A percentile compares a stretch with the other conserved stretches of the same genome.
These are phyloP conservation scores for Termitomyces sp. DNA, from an alignment of 768 basidiomycete genomes.

Conservation along the genomic window DNA sequence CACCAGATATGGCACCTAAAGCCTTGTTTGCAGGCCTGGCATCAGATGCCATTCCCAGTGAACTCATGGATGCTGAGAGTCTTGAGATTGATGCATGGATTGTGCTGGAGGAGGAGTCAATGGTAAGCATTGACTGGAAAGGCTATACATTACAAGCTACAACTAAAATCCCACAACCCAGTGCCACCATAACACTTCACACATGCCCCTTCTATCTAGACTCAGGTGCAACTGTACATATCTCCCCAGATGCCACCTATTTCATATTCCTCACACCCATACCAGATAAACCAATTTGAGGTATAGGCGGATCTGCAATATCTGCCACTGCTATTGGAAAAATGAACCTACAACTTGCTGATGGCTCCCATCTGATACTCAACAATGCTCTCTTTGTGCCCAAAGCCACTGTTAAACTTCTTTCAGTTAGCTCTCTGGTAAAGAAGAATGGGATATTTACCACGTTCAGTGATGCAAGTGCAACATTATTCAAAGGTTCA, in stretches of 20 bases:
- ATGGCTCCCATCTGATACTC: no score
- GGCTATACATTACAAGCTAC: no score
- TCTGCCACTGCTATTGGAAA: no score
- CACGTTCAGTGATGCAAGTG: no score
- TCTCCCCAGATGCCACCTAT: not conserved
- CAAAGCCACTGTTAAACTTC: no score
- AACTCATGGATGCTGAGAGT: not conserved
- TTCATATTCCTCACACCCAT: not conserved
- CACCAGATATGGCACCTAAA: not conserved
- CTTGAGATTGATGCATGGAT: not conserved
- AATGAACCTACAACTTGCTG: no score
- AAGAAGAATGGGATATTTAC: no score
- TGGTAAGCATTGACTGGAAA: not conserved
- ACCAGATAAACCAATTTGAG: not conserved
- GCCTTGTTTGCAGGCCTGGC: not conserved
- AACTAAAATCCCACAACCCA: not conserved
- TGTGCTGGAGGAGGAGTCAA: not conserved
- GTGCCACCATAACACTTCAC: not conserved
- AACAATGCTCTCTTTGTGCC: no score
- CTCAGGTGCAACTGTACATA: not conserved
- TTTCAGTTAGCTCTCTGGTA: no score
- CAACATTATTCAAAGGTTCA: no score
- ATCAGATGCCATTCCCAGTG: no score
- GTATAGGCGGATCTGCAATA: not conserved
- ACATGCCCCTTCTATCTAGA: not conserved